Conservation (phyloP, 23 red algal species). For the Cyanidiococcus yangmingshanensis region DNA sequence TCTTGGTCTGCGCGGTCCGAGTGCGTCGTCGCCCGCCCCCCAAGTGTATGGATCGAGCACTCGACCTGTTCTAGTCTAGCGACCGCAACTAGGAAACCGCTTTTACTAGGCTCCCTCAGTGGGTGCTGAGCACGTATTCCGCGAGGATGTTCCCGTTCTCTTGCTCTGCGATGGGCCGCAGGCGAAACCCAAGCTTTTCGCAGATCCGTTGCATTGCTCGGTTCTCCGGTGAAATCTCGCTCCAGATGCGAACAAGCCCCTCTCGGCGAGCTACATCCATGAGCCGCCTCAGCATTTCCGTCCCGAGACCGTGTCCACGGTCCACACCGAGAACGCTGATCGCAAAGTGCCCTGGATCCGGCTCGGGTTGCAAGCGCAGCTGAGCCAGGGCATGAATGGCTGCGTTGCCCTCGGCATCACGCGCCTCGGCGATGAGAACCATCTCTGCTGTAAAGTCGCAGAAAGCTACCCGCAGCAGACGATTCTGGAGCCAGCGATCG, state of each 20-base stretch:
- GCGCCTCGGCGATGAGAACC: conserved; percentile 23
- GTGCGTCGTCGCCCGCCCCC: no score
- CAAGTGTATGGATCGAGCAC: no score
- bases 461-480: not conserved
- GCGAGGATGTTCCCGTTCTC: not conserved
- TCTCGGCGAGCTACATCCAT: conserved; percentile 18
- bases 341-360: conserved; percentile 16
- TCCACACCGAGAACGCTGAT: conserved; percentile 5
- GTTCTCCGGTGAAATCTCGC: conserved; percentile 13
- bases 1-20: no score
- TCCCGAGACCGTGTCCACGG: conserved; percentile 23
- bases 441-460: conserved; percentile 21
- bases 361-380: conserved; percentile 5
- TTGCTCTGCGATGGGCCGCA: not conserved
- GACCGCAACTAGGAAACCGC: not conserved
- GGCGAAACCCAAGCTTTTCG: not conserved
- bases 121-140: not conserved
- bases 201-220: not conserved
- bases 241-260: conserved; percentile 12
- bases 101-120: not conserved
- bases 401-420: conserved; percentile 17
- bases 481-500: not conserved
- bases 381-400: conserved; percentile 18
- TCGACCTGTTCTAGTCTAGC: no score
- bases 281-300: conserved; percentile 21